Evolutionary conservation across 169 alveolate species (phyloP), one percentile per base, ranked within the genome.

Genomic region (Plasmodium inui): DNA sequence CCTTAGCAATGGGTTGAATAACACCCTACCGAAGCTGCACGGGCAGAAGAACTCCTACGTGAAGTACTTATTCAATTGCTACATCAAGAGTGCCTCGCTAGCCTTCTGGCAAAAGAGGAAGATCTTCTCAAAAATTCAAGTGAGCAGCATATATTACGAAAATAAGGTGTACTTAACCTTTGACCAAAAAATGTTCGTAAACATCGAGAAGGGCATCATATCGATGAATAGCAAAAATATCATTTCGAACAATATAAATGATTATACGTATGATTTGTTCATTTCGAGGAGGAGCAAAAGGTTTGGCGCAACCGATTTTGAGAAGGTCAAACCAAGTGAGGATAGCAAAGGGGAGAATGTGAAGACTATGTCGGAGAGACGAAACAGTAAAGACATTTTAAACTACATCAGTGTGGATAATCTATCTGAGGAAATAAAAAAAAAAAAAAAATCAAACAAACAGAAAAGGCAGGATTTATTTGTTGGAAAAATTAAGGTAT

Each of bases 41-140:
- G 96, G 95, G 19, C 84, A 92, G 32, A 57, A 94, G 46, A 92
- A 84, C 57, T 79, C 95, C 3, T 91, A 94, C 55, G 94, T 83
- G 17, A 91, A 92, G 74, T 95, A 95, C 90, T 93, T 95, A 82
- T 93, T 93, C 85, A 91, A 93, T 39, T 93, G 96, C 67, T 89
- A 92, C 67, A 78, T 95, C 22, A 91, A 91, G 76, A 91, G 85
- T 50, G 95, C 95, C 14, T 91, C 95, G 12, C 57, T 91, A 19
- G 91, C 95, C 22, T 91, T 91, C 79, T 91, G 95, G 95, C 50
- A 91, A 19, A 91, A 91, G 61, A 74, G 83, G 26, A 91, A 91
- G 39, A 91, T 91, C 1, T 82, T 91, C 37, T 80, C 95, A 8
- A 91, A 81, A 81, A 91, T 91, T 28, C 95, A 91, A 78, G 84